Evolutionary conservation across 345 rosid species (phyloP), one percentile per base, ranked within the genome.

Genomic region (Schrenkiella parvula): DNA sequence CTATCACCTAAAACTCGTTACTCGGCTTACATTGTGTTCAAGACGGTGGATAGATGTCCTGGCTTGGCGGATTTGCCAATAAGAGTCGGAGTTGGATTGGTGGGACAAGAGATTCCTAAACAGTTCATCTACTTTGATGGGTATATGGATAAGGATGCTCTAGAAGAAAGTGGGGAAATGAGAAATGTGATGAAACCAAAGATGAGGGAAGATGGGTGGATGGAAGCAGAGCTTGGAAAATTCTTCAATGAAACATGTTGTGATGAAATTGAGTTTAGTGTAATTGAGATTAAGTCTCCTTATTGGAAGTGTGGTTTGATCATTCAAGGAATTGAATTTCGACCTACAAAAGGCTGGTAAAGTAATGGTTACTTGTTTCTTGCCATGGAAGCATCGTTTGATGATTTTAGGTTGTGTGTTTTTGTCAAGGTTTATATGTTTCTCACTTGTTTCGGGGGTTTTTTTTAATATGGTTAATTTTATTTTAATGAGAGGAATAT

Each of bases 291-390:
- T 26, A 41, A 11, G 34, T 56, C 62, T 1, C 18, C 18, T 37
- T 2, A 59, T 59, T 59, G 32, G 64, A 59, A 38, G 3, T 1
- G 32, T 25, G 74, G 74, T 34, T 34, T 70, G 57, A 64, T 64
- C 65, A 55, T 73, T 44, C 51, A 64, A 37, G 77, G 71, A 21
- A 23, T 73, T 5, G 51, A 73, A 28, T 64, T 73, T 17, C 58
- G 77, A 0, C 77, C 77, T 8, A 8, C 23, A 3, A 34, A 34
- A 8, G 9, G 11, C 38, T 34, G 11, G 38, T 9, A 34, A 34
- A 34, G 38, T 9, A n/a, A n/a, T n/a, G n/a, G n/a, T n/a, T n/a
- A n/a, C 29, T 28, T 28, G 29, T 28, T 28, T 28, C 29, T 28
- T 28, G 29, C 29, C 29, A 28, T 34, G 38, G 38, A 34, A 34